Conservation (phyloP, 176 grass and related monocot genomes). For the Lolium rigidum region DNA sequence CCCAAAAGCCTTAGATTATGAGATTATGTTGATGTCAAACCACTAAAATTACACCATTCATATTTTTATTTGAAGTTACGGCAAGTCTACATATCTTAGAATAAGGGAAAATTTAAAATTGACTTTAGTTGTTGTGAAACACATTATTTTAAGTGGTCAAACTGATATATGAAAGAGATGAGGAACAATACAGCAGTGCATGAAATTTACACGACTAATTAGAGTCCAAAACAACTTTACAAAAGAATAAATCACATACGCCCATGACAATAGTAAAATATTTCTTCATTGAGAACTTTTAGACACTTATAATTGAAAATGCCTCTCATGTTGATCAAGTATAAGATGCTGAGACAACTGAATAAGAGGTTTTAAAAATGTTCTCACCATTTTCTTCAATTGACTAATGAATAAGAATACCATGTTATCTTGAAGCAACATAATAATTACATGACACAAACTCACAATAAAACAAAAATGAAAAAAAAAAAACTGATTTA, state of each 20-base stretch:
- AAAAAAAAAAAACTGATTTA: constrained; percentile 2
- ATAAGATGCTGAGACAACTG: constrained; percentile 8
- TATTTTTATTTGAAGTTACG: not conserved
- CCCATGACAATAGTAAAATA: constrained; percentile 18
- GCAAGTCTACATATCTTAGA: not conserved
- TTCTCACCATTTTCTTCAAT: constrained; percentile 9
- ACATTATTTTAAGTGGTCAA: not conserved
- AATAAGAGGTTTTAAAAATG: constrained; percentile 15
- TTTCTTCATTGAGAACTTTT: constrained; percentile 34
- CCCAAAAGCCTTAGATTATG: not conserved
- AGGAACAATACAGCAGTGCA: not conserved
- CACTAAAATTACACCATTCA: not conserved
- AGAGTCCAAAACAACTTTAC: not conserved
- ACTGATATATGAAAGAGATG: not conserved
- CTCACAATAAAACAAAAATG: constrained; percentile 15
- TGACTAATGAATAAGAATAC: constrained; percentile 21
- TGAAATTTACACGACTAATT: constrained; percentile 17
- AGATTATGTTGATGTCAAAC: not conserved
- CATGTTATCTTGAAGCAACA: constrained; percentile 18
- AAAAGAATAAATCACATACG: not conserved
- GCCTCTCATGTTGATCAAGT: not conserved
- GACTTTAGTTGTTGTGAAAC: not conserved
- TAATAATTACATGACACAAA: constrained; percentile 19
- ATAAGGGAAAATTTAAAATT: not conserved
- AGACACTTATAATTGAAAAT: constrained; percentile 26